These are phyloP conservation scores for Umbelopsis isabellina DNA, from an alignment of 192 early-diverging fungal genomes.

Conservation along the genomic window DNA sequence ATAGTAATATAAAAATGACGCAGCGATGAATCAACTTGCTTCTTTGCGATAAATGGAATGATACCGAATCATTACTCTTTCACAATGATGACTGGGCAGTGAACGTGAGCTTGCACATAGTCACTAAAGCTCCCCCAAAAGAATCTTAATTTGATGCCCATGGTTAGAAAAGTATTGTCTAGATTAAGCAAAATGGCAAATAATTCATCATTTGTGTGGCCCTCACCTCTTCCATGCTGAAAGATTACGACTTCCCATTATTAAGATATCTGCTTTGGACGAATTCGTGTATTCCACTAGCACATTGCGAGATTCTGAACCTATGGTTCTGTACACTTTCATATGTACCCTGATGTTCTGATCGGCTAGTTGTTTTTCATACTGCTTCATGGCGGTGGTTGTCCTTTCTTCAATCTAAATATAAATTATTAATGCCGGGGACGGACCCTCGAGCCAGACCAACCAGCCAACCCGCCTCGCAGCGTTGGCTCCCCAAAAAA, in stretches of 20 bases:
- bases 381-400: conserved; percentile 5
- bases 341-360: conserved; percentile 12
- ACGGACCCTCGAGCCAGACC: too few relatives aligned
- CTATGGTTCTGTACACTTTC: conserved; percentile 26
- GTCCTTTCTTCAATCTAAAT: conserved; percentile 8
- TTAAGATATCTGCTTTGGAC: conserved; percentile 35
- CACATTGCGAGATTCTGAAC: conserved; percentile 26
- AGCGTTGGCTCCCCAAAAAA: too few relatives aligned
- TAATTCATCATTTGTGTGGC: background rate
- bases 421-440: too few relatives aligned
- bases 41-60: background rate
- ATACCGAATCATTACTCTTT: conserved; percentile 20
- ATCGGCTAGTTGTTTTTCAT: background rate
- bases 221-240: conserved; percentile 43
- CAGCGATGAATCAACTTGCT: background rate
- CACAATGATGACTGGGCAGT: conserved; percentile 37
- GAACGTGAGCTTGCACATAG: conserved; percentile 29
- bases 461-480: too few relatives aligned
- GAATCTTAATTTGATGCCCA: conserved; percentile 4
- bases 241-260: conserved; percentile 43
- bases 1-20: conserved; percentile 9
- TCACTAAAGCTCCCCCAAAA: conserved; percentile 40
- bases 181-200: background rate
- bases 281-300: conserved; percentile 39
- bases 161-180: background rate